Evolutionary conservation across 2,329 filamentous ascomycete genomes (phyloP).

Genomic region (Colletotrichum salicis): DNA sequence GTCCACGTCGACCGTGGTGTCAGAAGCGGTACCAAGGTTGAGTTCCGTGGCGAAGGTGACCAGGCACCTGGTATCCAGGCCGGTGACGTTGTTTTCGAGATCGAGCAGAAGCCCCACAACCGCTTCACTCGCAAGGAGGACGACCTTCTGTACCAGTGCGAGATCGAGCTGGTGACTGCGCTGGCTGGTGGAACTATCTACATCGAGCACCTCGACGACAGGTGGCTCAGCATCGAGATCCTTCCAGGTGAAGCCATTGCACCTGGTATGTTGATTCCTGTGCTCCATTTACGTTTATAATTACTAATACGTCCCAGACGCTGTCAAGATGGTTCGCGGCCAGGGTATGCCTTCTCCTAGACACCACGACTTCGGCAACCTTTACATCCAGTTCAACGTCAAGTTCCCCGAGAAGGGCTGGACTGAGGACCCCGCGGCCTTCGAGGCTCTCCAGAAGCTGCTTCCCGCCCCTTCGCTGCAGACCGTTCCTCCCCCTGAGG

Average conservation of each 20-base stretch:
- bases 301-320: slow-evolving; percentile 63
- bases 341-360: slow-evolving; percentile 98
- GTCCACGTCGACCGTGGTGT: slow-evolving; percentile 97
- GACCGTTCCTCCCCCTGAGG: slow-evolving; percentile 77
- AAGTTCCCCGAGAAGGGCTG: slow-evolving; percentile 90
- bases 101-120: slow-evolving; percentile 97
- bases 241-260: slow-evolving; percentile 93
- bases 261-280: slow-evolving; percentile 74
- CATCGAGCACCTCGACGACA: slow-evolving; percentile 96
- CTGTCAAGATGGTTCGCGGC: slow-evolving; percentile 92
- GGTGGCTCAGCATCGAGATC: slow-evolving; percentile 95
- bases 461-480: slow-evolving; percentile 77
- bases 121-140: slow-evolving; percentile 97
- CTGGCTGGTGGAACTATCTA: slow-evolving; percentile 90
- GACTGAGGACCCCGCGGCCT: slow-evolving; percentile 73
- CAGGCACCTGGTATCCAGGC: slow-evolving; percentile 92
- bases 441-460: slow-evolving; percentile 83
- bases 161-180: slow-evolving; percentile 95
- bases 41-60: slow-evolving; percentile 96
- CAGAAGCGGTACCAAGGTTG: slow-evolving; percentile 92
- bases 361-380: slow-evolving; percentile 94
- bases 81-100: slow-evolving; percentile 97
- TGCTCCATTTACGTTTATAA: not conserved
- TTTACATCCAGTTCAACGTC: slow-evolving; percentile 97
- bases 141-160: slow-evolving; percentile 92